Evolutionary conservation across 2,329 filamentous ascomycete genomes (phyloP), one percentile per base, ranked within the genome.

Genomic region (Ophiosphaerella korrae): DNA sequence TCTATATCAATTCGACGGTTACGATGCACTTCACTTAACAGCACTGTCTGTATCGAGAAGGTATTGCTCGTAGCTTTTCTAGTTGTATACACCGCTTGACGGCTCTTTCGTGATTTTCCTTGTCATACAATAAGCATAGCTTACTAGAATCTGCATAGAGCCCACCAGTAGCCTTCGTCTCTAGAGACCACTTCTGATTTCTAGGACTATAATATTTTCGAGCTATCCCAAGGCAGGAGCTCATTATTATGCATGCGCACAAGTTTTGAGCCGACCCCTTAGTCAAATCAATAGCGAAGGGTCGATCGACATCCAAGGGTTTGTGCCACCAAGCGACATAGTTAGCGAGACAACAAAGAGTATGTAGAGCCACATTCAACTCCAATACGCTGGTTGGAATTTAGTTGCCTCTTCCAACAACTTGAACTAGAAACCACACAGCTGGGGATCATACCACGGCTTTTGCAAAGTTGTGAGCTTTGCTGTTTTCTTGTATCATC

Each of bases 281-380:
- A 5, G 37, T 35, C 7, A 31, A 9, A 7, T 48, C 50, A 9
- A 46, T 43, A 3, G 23, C 34, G 16, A 32, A 33, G 12, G 45
- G 50, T n/a, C 55, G 48, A 26, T 61, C 47, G 14, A 69, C 52
- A 13, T 62, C 48, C 5, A 59, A 41, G 7, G 68, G 68, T 24
- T 72, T 70, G 26, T 67, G 39, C 68, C 64, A 70, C 70, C 68
- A 72, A 5, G 66, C 29, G 1, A 57, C 13, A 44, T 71, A 74
- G 0, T 67, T 56, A 1, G 64, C 37, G 1, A 74, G 52, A 13
- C 67, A 60, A 45, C 67, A 69, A 24, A 67, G 7, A 38, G 61
- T 44, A 50, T 66, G 70, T 48, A 89, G 83, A 37, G 89, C 74
- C 13, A 86, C 75, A 53, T 87, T 83, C 4, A 84, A 67, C 43